phyloP scores from a whole-genome alignment of 768 basidiomycete genomes.

The Psilocybe cyanescens region DNA sequence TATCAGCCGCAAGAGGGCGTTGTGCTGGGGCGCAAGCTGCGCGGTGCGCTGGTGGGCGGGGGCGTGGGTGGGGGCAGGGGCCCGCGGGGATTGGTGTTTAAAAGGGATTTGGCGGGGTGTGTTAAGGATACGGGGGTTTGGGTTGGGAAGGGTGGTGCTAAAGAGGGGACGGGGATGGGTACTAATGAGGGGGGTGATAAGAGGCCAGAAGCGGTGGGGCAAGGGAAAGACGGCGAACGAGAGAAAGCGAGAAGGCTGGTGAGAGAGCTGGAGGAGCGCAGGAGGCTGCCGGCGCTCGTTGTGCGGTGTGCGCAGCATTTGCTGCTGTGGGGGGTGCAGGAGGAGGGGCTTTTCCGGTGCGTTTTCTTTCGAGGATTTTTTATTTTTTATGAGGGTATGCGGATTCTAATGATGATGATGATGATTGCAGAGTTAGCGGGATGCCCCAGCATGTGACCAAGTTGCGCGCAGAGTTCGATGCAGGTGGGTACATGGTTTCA shows the following conservation, averaged over 20 bases:
- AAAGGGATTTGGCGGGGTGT: conserved; percentile 50
- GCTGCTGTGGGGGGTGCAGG: conserved; percentile 80
- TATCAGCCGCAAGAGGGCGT: conserved; percentile 38
- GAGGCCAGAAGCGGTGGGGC: not conserved
- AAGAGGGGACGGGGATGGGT: conserved; percentile 14
- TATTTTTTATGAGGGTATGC: conserved; percentile 16
- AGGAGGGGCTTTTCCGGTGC: conserved; percentile 86
- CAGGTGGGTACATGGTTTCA: conserved; percentile 45
- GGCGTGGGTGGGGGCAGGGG: conserved; percentile 30
- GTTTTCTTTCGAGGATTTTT: conserved; percentile 27
- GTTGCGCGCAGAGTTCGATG: conserved; percentile 82
- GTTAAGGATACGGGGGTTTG: conserved; percentile 28
- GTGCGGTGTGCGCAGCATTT: conserved; percentile 85
- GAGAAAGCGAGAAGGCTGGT: conserved; percentile 26
- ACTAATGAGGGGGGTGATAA: not conserved
- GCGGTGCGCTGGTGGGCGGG: conserved; percentile 45
- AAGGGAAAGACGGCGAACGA: not conserved
- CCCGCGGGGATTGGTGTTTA: conserved; percentile 67
- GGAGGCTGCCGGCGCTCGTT: conserved; percentile 73
- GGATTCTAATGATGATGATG: too few species aligned
- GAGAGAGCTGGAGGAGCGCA: conserved; percentile 44
- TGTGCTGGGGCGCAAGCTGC: conserved; percentile 54
- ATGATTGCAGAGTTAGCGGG: conserved; percentile 68
- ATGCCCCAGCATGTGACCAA: conserved; percentile 79
- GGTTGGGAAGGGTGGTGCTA: conserved; percentile 15